Base-by-base conservation (phyloP, 768 basidiomycete genomes). In the Boletus vermiculosoides region DNA sequence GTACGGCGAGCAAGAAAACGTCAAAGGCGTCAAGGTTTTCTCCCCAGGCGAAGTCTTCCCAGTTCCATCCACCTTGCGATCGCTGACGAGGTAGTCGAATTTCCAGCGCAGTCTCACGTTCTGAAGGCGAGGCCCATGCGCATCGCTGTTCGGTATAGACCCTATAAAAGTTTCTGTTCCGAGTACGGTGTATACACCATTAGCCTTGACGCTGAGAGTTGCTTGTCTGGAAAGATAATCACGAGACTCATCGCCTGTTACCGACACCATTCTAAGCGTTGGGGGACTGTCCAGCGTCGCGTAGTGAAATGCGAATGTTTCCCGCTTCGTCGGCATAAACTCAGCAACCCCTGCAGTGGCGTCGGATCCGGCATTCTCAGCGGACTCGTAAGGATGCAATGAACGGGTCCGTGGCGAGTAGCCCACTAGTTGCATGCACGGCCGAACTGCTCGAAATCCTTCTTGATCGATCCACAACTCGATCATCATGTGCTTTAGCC, bases 391-490 rank as follows among this genome's bases (percentile, higher is more conserved):
- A 34, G 67, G 71, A 28, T 62, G 56, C 12, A 64, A 34, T 36
- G 71, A 67, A 66, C 61, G 66, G 49, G 41, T 68, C 67, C 58
- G 71, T 65, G 51, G 74, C 63, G 74, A 73, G 63, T 82, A 82
- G 11, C 83, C 83, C n/a, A 77, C 73, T 47, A 86, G 80, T 58
- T 74, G 77, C 73, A 92, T 86, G 9, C 73, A 68, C 20, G 88
- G 83, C 25, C 76, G 76, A 7, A 86, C 77, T 18, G 80, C 77
- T 25, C 90, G 82, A 63, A 90, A 91, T 4, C 89, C 87, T 73
- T 93, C 92, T 68, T 94, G 92, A 66, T 93, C 92, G 25, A 94
- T 85, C 69, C 84, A 80, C 34, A 93, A 73, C 55, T 88, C 83
- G 31, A 92, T 69, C 40, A 71, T 72, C 30, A 77, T 74, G 40